These are phyloP conservation scores for Lotmaria passim DNA, from an alignment of 208 protist species.

Conservation along the genomic window DNA sequence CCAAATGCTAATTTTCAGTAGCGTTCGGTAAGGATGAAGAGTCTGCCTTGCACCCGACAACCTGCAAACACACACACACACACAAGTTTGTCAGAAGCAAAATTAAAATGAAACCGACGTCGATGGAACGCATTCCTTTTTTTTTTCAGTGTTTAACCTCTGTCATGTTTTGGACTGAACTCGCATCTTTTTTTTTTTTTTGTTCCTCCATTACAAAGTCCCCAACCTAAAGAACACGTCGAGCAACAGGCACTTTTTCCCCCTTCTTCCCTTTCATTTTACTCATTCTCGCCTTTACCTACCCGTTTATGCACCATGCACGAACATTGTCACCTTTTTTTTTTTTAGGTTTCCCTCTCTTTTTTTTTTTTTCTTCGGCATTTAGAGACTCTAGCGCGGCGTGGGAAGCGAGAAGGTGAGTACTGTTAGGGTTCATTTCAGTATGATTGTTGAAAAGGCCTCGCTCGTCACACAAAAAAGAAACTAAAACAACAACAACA, in stretches of 20 bases:
- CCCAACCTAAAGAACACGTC: constrained; percentile 17
- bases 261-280: background rate
- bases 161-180: constrained; percentile 14
- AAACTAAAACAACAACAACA: background rate
- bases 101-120: constrained; percentile 8
- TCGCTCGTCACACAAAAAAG: background rate
- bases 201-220: constrained; percentile 24
- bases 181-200: constrained; percentile 24
- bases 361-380: too few relatives aligned
- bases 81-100: constrained; percentile 4
- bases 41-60: background rate
- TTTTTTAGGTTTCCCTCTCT: background rate
- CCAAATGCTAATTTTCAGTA: background rate
- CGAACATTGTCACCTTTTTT: too few relatives aligned
- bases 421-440: background rate
- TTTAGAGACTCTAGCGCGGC: too few relatives aligned
- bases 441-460: background rate
- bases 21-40: background rate
- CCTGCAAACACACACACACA: background rate
- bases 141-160: constrained; percentile 7
- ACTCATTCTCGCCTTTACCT: background rate
- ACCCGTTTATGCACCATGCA: too few relatives aligned
- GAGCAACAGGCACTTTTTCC: background rate
- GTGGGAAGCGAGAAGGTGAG: too few relatives aligned
- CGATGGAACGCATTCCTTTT: constrained; percentile 16